Percentiles rank a stretch among this genome's conserved stretches.
Conservation (phyloP, 2,329 filamentous ascomycete species). For the Colletotrichum orchidophilum region DNA sequence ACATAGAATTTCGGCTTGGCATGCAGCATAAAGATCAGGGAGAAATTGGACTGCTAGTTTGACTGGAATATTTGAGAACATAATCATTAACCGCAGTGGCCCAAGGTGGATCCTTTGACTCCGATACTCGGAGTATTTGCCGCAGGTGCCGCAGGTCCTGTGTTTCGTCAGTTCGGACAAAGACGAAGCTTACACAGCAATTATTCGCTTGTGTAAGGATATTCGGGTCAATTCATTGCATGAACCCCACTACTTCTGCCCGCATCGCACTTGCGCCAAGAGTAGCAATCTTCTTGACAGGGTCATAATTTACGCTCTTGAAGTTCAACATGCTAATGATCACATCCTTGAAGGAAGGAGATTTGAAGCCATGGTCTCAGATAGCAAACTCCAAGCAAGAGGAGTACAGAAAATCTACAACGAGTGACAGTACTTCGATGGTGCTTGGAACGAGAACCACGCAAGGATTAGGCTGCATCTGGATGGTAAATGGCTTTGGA, state of each 20-base stretch:
- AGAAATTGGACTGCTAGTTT: too few relatives aligned
- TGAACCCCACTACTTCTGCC: constrained; percentile 15
- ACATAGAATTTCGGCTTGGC: too few relatives aligned
- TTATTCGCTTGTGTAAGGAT: background rate
- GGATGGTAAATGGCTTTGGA: constrained; percentile 14
- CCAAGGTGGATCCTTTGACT: constrained; percentile 10
- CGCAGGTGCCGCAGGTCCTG: constrained; percentile 13
- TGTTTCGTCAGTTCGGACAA: background rate
- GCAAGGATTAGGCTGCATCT: constrained; percentile 6
- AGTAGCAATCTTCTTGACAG: constrained; percentile 12
- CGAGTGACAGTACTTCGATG: background rate
- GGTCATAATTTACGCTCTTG: constrained; percentile 12
- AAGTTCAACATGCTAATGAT: constrained; percentile 21
- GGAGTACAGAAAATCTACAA: constrained; percentile 3
- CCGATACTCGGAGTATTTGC: constrained; percentile 15
- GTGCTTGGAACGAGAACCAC: constrained; percentile 7
- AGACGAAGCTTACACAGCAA: background rate
- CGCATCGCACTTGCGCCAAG: constrained; percentile 19
- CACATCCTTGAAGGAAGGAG: constrained; percentile 6
- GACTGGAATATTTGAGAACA: too few relatives aligned
- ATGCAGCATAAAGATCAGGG: too few relatives aligned
- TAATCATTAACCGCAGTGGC: constrained; percentile 15
- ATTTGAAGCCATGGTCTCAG: constrained; percentile 24
- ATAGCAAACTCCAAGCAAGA: constrained; percentile 12
- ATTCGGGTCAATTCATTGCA: constrained; percentile 11